Percentiles rank a stretch among this genome's conserved stretches.
phyloP scores from a whole-genome alignment of 2,329 filamentous ascomycete genomes.

The Monilinia laxa region DNA sequence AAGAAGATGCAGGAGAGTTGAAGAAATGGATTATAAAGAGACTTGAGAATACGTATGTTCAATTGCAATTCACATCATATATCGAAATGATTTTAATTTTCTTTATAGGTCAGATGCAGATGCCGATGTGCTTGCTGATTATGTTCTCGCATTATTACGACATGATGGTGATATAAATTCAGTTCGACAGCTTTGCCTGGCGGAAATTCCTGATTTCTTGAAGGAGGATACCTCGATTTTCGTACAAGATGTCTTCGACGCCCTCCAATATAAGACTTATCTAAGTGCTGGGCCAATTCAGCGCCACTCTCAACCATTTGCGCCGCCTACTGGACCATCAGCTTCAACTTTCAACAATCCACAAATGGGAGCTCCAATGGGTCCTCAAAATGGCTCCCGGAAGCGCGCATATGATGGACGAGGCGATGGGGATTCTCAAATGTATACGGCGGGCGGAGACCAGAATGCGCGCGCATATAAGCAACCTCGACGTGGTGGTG shows the following conservation, averaged over 20 bases:
- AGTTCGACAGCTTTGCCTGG: slow-evolving; percentile 66
- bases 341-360: slow-evolving; percentile 31
- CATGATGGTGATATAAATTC: slow-evolving; percentile 65
- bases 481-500: slow-evolving; percentile 56
- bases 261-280: slow-evolving; percentile 62
- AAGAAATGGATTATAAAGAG: slow-evolving; percentile 78
- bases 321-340: slow-evolving; percentile 37
- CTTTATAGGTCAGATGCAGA: slow-evolving; percentile 69
- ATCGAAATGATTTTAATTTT: slow-evolving; percentile 10
- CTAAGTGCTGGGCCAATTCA: slow-evolving; percentile 50
- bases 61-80: slow-evolving; percentile 28
- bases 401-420: slow-evolving; percentile 58
- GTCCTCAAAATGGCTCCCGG: slow-evolving; percentile 38
- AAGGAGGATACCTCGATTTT: slow-evolving; percentile 65
- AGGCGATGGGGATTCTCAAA: slow-evolving; percentile 45
- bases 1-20: slow-evolving; percentile 61
- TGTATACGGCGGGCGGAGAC: slow-evolving; percentile 38
- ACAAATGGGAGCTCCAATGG: slow-evolving; percentile 31
- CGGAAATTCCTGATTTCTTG: slow-evolving; percentile 73
- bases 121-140: slow-evolving; percentile 78
- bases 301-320: slow-evolving; percentile 32
- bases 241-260: slow-evolving; percentile 68
- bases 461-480: slow-evolving; percentile 53
- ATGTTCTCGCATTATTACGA: slow-evolving; percentile 74
- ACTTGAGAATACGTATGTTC: slow-evolving; percentile 68